These are phyloP conservation scores for Pleurotus giganteus DNA, from an alignment of 768 basidiomycete genomes.

Conservation along the genomic window DNA sequence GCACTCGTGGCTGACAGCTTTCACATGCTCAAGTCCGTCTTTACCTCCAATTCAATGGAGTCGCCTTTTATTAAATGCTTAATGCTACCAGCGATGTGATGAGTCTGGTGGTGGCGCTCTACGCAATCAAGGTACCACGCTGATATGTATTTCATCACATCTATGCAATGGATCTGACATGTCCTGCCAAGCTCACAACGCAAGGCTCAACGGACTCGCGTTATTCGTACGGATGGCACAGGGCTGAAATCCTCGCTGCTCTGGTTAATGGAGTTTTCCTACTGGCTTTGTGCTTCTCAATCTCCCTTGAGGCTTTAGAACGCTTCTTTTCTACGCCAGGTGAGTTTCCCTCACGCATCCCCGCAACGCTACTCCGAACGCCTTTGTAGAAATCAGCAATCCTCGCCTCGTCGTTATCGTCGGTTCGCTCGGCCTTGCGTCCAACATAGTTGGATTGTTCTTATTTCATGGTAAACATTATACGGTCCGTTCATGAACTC, in stretches of 20 bases:
- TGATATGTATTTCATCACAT: slow-evolving; percentile 5
- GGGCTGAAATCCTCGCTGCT: slow-evolving; percentile 95
- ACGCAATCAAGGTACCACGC: slow-evolving; percentile 75
- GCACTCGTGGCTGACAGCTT: slow-evolving; percentile 96
- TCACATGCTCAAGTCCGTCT: slow-evolving; percentile 94
- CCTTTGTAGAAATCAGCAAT: slow-evolving; percentile 74
- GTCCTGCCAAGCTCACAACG: slow-evolving; percentile 56
- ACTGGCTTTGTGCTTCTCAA: slow-evolving; percentile 94
- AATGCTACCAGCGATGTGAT: slow-evolving; percentile 78
- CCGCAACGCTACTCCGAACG: slow-evolving; percentile 10
- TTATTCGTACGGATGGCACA: slow-evolving; percentile 99
- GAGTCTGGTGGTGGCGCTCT: slow-evolving; percentile 92
- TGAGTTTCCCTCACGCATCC: slow-evolving; percentile 26
- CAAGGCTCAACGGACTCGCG: slow-evolving; percentile 59
- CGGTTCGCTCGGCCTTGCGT: slow-evolving; percentile 83
- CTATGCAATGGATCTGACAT: slow-evolving; percentile 6
- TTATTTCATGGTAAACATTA: slow-evolving; percentile 81
- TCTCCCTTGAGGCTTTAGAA: slow-evolving; percentile 86
- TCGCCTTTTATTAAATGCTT: slow-evolving; percentile 13
- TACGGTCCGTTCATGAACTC: slow-evolving; percentile 7
- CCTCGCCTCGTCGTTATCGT: slow-evolving; percentile 88
- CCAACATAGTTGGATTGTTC: slow-evolving; percentile 91
- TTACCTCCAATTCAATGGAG: slow-evolving; percentile 2
- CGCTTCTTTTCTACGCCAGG: slow-evolving; percentile 87
- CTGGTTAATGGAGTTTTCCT: slow-evolving; percentile 97